Conservation (phyloP, 257 asterid species). For the Solanum medicagineum region DNA sequence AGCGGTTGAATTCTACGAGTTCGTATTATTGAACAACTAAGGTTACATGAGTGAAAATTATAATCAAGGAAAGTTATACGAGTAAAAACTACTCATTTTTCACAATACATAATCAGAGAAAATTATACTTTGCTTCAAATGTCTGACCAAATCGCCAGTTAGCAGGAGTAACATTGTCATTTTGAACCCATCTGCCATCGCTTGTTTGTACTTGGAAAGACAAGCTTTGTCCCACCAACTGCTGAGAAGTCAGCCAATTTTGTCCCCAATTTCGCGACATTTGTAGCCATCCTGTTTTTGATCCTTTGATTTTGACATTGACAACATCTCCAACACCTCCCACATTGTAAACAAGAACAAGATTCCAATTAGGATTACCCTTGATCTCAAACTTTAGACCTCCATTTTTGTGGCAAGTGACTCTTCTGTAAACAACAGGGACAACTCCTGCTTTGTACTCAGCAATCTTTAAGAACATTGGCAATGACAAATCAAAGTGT, state of each 20-base stretch:
- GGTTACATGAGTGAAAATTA: not conserved
- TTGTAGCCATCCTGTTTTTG: slow-evolving; percentile 4
- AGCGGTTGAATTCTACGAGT: not conserved
- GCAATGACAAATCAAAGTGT: not conserved
- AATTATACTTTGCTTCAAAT: not conserved
- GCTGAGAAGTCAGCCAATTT: slow-evolving; percentile 11
- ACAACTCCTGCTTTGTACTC: not conserved
- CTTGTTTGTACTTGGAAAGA: not conserved
- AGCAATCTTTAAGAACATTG: slow-evolving; percentile 5
- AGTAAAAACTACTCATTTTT: not conserved
- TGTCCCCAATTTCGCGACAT: slow-evolving; percentile 33
- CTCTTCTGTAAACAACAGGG: not conserved
- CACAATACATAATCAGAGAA: not conserved
- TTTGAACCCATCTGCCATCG: not conserved
- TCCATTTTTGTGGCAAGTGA: not conserved
- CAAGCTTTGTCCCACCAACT: not conserved
- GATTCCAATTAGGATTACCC: slow-evolving; percentile 16
- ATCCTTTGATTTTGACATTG: slow-evolving; percentile 8
- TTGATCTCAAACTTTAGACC: slow-evolving; percentile 17
- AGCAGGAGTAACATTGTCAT: not conserved
- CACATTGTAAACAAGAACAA: slow-evolving; percentile 22
- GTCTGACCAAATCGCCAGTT: slow-evolving; percentile 1
- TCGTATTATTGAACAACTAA: not conserved
- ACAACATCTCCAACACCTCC: slow-evolving; percentile 33
- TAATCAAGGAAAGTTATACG: too few species aligned